These are phyloP conservation scores for Hanseniaspora lindneri DNA, from an alignment of 805 yeast genomes.

Conservation along the genomic window DNA sequence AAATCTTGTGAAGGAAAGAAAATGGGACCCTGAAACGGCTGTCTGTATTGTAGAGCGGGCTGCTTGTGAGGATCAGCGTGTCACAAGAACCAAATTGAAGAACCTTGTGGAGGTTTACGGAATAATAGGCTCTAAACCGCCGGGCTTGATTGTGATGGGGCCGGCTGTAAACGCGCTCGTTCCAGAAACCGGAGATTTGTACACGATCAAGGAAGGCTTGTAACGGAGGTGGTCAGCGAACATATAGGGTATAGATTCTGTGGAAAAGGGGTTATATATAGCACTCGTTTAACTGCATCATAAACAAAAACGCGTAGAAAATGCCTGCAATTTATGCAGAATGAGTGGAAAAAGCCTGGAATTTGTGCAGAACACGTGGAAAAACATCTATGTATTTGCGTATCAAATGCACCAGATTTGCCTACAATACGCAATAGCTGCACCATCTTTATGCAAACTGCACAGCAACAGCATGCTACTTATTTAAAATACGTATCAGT, in stretches of 20 bases:
- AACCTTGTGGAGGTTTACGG: conserved; percentile 63
- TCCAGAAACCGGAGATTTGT: conserved; percentile 23
- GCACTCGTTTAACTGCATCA: too few species aligned
- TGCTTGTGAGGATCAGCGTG: conserved; percentile 83
- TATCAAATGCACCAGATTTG: too few species aligned
- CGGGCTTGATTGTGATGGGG: conserved; percentile 79
- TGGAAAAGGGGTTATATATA: conserved; percentile 17
- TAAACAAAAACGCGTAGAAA: too few species aligned
- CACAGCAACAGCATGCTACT: too few species aligned
- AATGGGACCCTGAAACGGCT: conserved; percentile 64
- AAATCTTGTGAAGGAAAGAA: conserved; percentile 38
- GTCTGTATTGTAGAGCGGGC: conserved; percentile 84
- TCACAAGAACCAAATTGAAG: conserved; percentile 59
- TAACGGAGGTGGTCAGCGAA: conserved; percentile 15
- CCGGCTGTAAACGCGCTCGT: conserved; percentile 50
- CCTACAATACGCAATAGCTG: too few species aligned
- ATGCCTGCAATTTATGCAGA: too few species aligned
- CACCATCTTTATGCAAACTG: too few species aligned
- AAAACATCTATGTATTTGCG: too few species aligned
- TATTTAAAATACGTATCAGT: too few species aligned
- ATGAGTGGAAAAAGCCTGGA: too few species aligned
- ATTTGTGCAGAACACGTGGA: too few species aligned
- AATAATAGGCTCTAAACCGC: conserved; percentile 77
- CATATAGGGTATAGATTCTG: too few species aligned
- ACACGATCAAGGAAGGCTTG: conserved; percentile 31